These are phyloP conservation scores for Penicillium tannophilum DNA, from an alignment of 495 filamentous ascomycete species.

Conservation along the genomic window DNA sequence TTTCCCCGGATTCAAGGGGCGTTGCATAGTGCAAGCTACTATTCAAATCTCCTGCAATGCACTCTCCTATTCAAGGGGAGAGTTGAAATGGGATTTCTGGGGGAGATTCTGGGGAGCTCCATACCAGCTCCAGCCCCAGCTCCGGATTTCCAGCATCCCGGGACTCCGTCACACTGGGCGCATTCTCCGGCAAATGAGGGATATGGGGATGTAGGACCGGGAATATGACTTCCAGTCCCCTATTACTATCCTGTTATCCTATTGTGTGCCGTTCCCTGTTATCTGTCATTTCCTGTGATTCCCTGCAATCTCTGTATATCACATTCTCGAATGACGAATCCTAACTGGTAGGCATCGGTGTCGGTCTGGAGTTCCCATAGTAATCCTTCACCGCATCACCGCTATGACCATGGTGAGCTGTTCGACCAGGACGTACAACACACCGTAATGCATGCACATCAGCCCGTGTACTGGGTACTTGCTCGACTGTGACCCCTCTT, in stretches of 20 bases:
- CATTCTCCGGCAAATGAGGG: constrained; percentile 1
- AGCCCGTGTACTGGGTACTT: constrained; percentile 2
- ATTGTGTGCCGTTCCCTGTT: neutral
- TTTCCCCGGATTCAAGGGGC: constrained; percentile 13
- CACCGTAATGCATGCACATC: constrained; percentile 7
- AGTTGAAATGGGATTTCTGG: neutral
- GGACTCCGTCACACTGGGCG: neutral
- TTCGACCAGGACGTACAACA: constrained; percentile 1
- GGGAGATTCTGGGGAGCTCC: neutral
- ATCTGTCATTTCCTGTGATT: neutral
- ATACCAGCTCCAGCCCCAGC: neutral
- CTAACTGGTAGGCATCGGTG: neutral
- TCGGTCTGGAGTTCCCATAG: neutral
- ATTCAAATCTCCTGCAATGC: constrained; percentile 10
- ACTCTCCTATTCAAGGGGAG: constrained; percentile 5
- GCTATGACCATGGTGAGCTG: neutral
- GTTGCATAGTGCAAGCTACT: constrained; percentile 1
- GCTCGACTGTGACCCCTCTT: neutral
- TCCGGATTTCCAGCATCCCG: constrained; percentile 7
- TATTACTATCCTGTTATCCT: too few relatives aligned
- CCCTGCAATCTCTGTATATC: neutral
- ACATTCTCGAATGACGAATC: constrained; percentile 1
- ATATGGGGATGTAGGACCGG: neutral
- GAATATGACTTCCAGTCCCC: neutral
- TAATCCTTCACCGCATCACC: constrained; percentile 1